Conservation (phyloP, 805 yeast species). For the Pichia scutulata region DNA sequence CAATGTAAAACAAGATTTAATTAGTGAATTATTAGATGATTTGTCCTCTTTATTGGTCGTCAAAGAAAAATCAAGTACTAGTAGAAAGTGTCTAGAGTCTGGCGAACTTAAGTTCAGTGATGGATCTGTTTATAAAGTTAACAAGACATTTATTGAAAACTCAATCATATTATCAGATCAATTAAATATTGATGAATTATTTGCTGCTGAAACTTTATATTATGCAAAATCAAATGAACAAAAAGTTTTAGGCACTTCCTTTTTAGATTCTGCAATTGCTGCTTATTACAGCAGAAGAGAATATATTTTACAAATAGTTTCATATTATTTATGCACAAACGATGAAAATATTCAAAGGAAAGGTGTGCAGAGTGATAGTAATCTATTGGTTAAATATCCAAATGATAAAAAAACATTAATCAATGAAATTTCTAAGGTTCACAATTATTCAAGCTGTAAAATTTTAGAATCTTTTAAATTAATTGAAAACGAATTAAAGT, state of each 20-base stretch:
- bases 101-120: constrained; percentile 43
- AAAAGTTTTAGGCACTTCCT: constrained; percentile 37
- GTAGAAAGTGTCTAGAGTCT: constrained; percentile 40
- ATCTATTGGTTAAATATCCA: not conserved
- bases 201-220: constrained; percentile 62
- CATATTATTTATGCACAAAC: constrained; percentile 30
- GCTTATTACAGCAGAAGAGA: constrained; percentile 63
- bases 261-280: constrained; percentile 57
- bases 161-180: constrained; percentile 54
- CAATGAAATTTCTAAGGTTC: not conserved
- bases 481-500: constrained; percentile 49
- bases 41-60: constrained; percentile 33
- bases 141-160: constrained; percentile 54
- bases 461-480: constrained; percentile 44
- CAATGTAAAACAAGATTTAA: constrained; percentile 12
- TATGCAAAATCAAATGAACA: constrained; percentile 33
- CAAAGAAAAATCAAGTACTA: constrained; percentile 37
- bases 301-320: constrained; percentile 61
- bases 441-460: constrained; percentile 6
- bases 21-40: constrained; percentile 35
- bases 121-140: constrained; percentile 54
- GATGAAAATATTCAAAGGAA: not conserved
- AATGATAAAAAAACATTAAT: not conserved
- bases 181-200: constrained; percentile 68
- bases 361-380: not conserved